Evolutionary conservation across 2,329 filamentous ascomycete genomes (phyloP).

Genomic region (Chaetomiaceae sp.): DNA sequence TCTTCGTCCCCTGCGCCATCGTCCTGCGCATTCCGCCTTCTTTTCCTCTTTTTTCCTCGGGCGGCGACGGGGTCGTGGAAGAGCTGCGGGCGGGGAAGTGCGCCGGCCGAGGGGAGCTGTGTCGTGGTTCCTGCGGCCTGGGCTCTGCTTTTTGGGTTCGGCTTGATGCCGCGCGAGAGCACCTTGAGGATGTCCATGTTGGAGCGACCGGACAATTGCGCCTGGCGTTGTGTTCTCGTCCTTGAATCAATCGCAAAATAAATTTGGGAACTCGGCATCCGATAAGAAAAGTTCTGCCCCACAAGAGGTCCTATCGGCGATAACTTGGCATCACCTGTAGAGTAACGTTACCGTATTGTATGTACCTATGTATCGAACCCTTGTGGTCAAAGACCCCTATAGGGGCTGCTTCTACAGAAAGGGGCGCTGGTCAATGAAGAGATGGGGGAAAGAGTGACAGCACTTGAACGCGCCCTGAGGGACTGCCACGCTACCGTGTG

Average conservation of each 20-base stretch:
- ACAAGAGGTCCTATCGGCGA: too few relatives aligned
- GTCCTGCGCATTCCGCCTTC: conserved; percentile 35
- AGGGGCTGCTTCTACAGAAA: too few relatives aligned
- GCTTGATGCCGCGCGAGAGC: conserved; percentile 64
- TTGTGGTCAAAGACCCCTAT: too few relatives aligned
- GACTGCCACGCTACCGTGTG: too few relatives aligned
- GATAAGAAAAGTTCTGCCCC: conserved; percentile 23
- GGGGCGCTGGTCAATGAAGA: too few relatives aligned
- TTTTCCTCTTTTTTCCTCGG: conserved; percentile 53
- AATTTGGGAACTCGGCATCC: conserved; percentile 5
- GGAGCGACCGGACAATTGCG: background rate
- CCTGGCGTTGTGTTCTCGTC: background rate
- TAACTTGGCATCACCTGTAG: too few relatives aligned
- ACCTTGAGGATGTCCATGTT: conserved; percentile 70
- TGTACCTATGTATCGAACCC: too few relatives aligned
- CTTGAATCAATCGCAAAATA: background rate
- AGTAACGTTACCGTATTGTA: too few relatives aligned
- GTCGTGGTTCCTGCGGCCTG: conserved; percentile 33
- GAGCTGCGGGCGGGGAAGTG: conserved; percentile 62
- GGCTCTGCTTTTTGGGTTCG: conserved; percentile 40
- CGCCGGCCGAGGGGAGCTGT: conserved; percentile 61
- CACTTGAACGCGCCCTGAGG: too few relatives aligned
- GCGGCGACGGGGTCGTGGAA: conserved; percentile 54
- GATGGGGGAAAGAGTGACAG: too few relatives aligned
- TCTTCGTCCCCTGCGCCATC: conserved; percentile 30